Evolutionary conservation across 2,329 filamentous ascomycete species (phyloP), one percentile per base, ranked within the genome.

Genomic region (Talaromyces amestolkiae): DNA sequence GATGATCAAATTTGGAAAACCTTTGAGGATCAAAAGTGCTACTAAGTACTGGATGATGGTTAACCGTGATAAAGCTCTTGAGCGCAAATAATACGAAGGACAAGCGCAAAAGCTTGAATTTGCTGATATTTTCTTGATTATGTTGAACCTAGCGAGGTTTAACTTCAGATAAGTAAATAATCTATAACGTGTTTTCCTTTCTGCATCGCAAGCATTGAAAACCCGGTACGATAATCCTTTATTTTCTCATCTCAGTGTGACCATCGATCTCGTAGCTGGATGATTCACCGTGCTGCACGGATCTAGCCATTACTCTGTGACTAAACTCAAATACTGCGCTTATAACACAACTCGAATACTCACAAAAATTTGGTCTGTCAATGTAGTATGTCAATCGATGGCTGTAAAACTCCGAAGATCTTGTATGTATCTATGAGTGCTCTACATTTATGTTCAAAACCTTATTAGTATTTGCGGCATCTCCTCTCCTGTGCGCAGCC

Each of bases 1-100:
- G 10, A 80, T 80, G 76, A 72, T 79, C 22, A 73, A 74, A 68
- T 79, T 66, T 58, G 78, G 78, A 8, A 80, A 80, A 66, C 67
- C 58, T 9, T 76, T 75, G 63, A 72, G 78, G 6, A 69, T 71
- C 24, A 72, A 69, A 7, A 77, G 73, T 51, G 75, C 73, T 6
- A 73, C 74, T 56, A 76, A 71, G 64, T 79, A 79, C 63, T 79
- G 78, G 77, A 69, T 68, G 13, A 70, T 78, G 17, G 77, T 79
- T 68, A 77, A 77, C 31, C 53, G 53, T 9, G n/a, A 56, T 15
- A 24, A 37, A 39, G 11, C n/a, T 11, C 22, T 15, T n/a, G 33
- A 56, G n/a, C n/a, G 37, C 11, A 6, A 56, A 15, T 39, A 6
- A 56, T 15, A 22, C 6, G 10, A 9, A 11, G 7, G 37, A n/a